A percentile compares a stretch with the other conserved stretches of the same genome.
Evolutionary conservation across 2,329 filamentous ascomycete species (phyloP).

Genomic region (Beauveria varroae): DNA sequence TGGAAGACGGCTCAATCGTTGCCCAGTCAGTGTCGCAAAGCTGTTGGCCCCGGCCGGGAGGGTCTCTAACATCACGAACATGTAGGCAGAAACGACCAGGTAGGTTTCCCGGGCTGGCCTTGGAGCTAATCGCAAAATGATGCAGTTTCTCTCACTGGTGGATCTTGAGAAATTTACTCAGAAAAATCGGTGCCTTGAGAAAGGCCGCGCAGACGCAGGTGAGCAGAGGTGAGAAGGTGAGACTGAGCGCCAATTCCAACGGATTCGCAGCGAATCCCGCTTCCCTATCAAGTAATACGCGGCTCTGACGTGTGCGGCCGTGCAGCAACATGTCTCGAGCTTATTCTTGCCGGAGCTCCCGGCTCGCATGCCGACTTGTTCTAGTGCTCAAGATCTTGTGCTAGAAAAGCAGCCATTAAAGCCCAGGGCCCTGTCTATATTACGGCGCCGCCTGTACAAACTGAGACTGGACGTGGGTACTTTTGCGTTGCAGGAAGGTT

Average conservation of each 20-base stretch:
- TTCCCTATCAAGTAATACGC: background rate
- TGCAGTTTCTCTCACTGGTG: background rate
- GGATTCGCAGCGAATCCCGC: conserved; percentile 1
- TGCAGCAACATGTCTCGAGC: background rate
- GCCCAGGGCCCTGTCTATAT: background rate
- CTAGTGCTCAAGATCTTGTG: background rate
- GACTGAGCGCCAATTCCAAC: conserved; percentile 2
- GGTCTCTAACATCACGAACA: too few species aligned
- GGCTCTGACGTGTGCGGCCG: background rate
- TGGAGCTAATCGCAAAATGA: too few species aligned
- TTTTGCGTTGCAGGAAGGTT: background rate
- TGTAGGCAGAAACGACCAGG: too few species aligned
- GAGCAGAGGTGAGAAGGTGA: background rate
- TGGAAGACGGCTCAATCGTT: too few species aligned
- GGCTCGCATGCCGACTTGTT: background rate
- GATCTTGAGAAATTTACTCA: background rate
- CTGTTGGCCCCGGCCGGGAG: too few species aligned
- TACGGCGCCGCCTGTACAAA: background rate
- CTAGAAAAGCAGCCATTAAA: background rate
- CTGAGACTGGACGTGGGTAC: background rate
- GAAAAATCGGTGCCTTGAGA: too few species aligned
- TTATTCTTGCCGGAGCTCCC: background rate
- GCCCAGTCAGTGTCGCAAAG: too few species aligned
- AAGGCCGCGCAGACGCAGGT: background rate
- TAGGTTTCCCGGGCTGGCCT: too few species aligned